A percentile compares a stretch with the other conserved stretches of the same genome.
These are phyloP conservation scores for Ormosia emarginata DNA, from an alignment of 306 rosid species.

Conservation along the genomic window DNA sequence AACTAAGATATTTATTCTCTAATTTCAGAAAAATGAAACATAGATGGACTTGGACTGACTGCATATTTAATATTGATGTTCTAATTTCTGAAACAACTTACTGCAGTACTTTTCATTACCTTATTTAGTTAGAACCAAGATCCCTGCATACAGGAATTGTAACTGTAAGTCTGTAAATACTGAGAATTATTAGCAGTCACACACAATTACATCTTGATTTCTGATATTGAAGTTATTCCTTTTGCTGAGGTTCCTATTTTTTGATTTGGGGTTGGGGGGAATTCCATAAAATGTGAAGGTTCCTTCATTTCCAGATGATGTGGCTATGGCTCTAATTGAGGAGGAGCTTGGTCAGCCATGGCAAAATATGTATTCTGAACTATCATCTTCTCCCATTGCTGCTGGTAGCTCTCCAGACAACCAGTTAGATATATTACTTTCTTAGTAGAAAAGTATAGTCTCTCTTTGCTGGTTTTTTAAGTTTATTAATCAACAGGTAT, in stretches of 20 bases:
- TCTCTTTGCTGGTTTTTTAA: constrained; percentile 25
- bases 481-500: constrained; percentile 13
- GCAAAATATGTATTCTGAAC: constrained; percentile 83
- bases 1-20: neutral
- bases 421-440: constrained; percentile 31
- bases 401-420: constrained; percentile 69
- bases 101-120: neutral
- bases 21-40: constrained; percentile 6
- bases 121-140: neutral
- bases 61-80: neutral
- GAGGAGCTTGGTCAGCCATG: constrained; percentile 99
- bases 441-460: constrained; percentile 27
- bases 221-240: neutral
- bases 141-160: neutral
- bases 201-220: constrained; percentile 3
- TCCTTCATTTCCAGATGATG: constrained; percentile 95
- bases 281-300: constrained; percentile 57
- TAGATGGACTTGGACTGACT: neutral
- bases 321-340: constrained; percentile 93
- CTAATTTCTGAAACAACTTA: constrained; percentile 22
- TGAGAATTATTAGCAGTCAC: constrained; percentile 2
- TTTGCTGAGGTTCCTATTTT: constrained; percentile 35
- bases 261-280: constrained; percentile 33
- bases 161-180: neutral
- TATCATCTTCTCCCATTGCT: constrained; percentile 93